A percentile compares a stretch with the other conserved stretches of the same genome.
Conservation (phyloP, 2,329 filamentous ascomycete genomes). For the Anthostomella pinea region DNA sequence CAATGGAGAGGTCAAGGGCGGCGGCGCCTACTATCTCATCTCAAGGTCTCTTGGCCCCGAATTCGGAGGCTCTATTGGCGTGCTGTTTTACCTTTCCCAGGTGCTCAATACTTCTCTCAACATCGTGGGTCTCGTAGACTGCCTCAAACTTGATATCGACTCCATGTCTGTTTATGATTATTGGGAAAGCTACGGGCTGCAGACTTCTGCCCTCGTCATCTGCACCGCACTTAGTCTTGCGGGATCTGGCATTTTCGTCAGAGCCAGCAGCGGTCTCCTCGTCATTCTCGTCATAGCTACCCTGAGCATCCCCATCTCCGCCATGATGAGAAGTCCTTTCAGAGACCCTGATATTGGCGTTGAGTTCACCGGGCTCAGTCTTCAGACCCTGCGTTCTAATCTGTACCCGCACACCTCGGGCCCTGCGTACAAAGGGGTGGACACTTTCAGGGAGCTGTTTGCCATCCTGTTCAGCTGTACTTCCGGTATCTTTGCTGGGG, state of each 20-base stretch:
- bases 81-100: constrained; percentile 88
- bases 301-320: constrained; percentile 79
- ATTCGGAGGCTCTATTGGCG: constrained; percentile 83
- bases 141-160: constrained; percentile 73
- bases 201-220: constrained; percentile 66
- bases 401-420: constrained; percentile 67
- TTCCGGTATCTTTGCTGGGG: constrained; percentile 64
- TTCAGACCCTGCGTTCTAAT: constrained; percentile 70
- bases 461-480: constrained; percentile 77
- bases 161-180: constrained; percentile 64
- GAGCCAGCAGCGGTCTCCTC: constrained; percentile 74
- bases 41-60: constrained; percentile 82
- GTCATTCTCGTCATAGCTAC: constrained; percentile 69
- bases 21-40: constrained; percentile 86
- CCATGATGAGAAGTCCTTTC: constrained; percentile 67
- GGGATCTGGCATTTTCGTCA: constrained; percentile 76
- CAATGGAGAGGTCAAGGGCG: constrained; percentile 84
- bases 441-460: constrained; percentile 78
- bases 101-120: constrained; percentile 86
- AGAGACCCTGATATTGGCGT: constrained; percentile 59
- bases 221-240: constrained; percentile 76
- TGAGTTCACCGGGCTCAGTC: constrained; percentile 73
- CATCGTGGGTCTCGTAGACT: constrained; percentile 81
- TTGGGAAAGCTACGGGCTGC: constrained; percentile 75
- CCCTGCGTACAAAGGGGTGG: constrained; percentile 58